These are phyloP conservation scores for Leishmania gerbilli DNA, from an alignment of 208 protist genomes.

Conservation along the genomic window DNA sequence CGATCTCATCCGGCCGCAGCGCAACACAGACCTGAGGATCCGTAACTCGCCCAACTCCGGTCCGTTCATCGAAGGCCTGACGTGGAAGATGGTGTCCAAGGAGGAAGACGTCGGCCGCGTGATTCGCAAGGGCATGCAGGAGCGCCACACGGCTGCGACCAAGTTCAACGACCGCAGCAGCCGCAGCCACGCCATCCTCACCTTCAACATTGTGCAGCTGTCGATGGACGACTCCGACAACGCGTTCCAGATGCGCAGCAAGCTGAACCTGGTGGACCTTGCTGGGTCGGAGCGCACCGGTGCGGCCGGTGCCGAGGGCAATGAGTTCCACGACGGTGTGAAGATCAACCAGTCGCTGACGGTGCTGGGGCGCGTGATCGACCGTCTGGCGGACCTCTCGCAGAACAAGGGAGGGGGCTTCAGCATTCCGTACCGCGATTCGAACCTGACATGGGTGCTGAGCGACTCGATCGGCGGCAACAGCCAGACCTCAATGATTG, in stretches of 20 bases:
- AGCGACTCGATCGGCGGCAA: slow-evolving; percentile 92
- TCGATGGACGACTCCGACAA: slow-evolving; percentile 57
- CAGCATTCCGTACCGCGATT: slow-evolving; percentile 62
- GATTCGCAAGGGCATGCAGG: slow-evolving; percentile 73
- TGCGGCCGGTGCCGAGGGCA: slow-evolving; percentile 59
- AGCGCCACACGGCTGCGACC: slow-evolving; percentile 82
- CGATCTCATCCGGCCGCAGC: slow-evolving; percentile 63
- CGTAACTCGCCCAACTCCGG: slow-evolving; percentile 68
- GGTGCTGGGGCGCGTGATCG: slow-evolving; percentile 91
- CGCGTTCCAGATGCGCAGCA: slow-evolving; percentile 57
- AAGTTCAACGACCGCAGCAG: slow-evolving; percentile 90
- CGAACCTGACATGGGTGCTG: slow-evolving; percentile 87
- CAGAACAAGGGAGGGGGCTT: slow-evolving; percentile 50
- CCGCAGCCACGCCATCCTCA: slow-evolving; percentile 90
- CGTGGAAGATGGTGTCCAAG: slow-evolving; percentile 43
- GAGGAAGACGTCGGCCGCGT: slow-evolving; percentile 74
- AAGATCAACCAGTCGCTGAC: slow-evolving; percentile 94
- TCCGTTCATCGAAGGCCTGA: slow-evolving; percentile 81
- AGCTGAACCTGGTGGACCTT: slow-evolving; percentile 94
- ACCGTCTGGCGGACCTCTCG: slow-evolving; percentile 75
- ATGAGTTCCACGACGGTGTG: slow-evolving; percentile 73
- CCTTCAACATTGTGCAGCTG: slow-evolving; percentile 67
- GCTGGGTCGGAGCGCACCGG: slow-evolving; percentile 91
- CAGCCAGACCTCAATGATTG: slow-evolving; percentile 95
- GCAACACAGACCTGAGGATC: slow-evolving; percentile 63